A percentile compares a stretch with the other conserved stretches of the same genome.
phyloP scores from a whole-genome alignment of 2,329 filamentous ascomycete genomes.

The Pyricularia grisea region DNA sequence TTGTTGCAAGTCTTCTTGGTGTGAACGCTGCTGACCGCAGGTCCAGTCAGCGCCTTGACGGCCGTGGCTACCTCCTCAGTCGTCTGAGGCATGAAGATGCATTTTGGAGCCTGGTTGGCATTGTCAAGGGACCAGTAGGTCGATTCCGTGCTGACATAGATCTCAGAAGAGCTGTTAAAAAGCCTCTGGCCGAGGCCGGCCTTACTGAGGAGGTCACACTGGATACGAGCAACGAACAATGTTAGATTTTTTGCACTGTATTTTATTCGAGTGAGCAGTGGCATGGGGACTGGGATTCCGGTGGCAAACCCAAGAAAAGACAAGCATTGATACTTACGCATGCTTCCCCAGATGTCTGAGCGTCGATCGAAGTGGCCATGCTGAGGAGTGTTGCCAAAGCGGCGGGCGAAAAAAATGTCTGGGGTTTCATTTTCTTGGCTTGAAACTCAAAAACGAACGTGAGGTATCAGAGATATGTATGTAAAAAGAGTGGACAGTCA shows the following conservation, averaged over 20 bases:
- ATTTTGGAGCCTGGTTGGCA: not conserved
- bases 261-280: not conserved
- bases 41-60: conserved; percentile 1
- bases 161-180: not conserved
- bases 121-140: conserved; percentile 2
- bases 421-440: no score
- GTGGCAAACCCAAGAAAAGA: not conserved
- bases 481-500: no score
- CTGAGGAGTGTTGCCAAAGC: no score
- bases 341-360: conserved; percentile 5
- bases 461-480: no score
- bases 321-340: not conserved
- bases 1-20: not conserved
- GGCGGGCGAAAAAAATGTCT: no score
- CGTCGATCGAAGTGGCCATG: no score
- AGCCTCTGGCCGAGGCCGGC: not conserved
- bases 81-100: not conserved
- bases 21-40: not conserved
- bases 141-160: not conserved
- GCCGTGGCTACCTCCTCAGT: not conserved
- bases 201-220: not conserved
- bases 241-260: not conserved
- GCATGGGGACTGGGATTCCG: not conserved
- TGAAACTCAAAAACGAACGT: no score
- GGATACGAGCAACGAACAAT: not conserved